These are phyloP conservation scores for Stephanodiscus triporus DNA, from an alignment of 108 stramenopile species.

Conservation along the genomic window DNA sequence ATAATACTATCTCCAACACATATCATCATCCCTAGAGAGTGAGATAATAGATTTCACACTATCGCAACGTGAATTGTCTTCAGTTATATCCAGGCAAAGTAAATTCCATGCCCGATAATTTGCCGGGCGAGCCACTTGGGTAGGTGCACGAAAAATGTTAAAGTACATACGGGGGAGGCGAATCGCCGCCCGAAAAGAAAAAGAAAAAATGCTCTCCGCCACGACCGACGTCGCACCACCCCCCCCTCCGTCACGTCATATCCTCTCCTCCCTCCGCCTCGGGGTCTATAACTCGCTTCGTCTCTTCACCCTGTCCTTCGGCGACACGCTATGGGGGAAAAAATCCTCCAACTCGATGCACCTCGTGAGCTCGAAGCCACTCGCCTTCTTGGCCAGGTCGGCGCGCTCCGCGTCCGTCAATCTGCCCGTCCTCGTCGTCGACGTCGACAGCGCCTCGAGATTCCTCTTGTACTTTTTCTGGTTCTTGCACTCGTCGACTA, in stretches of 20 bases:
- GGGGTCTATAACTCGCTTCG: slow-evolving; percentile 52
- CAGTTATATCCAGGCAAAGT: too few species aligned
- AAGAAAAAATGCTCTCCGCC: too few species aligned
- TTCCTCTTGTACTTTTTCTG: slow-evolving; percentile 72
- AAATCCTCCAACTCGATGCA: slow-evolving; percentile 81
- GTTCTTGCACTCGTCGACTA: slow-evolving; percentile 80
- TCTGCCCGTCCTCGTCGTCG: slow-evolving; percentile 20
- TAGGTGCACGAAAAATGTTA: too few species aligned
- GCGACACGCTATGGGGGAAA: slow-evolving; percentile 55
- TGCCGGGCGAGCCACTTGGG: too few species aligned
- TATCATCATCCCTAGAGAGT: too few species aligned
- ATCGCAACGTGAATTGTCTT: too few species aligned
- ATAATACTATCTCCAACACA: too few species aligned
- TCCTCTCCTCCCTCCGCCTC: slow-evolving; percentile 14
- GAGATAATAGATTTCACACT: too few species aligned
- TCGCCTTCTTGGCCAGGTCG: slow-evolving; percentile 52
- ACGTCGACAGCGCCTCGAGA: slow-evolving; percentile 47
- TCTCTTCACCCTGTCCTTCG: slow-evolving; percentile 38
- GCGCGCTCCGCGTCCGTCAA: slow-evolving; percentile 57
- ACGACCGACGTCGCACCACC: background rate
- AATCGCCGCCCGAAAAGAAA: background rate
- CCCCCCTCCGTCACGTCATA: slow-evolving; percentile 35
- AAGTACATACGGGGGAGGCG: too few species aligned
- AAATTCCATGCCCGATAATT: too few species aligned
- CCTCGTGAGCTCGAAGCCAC: slow-evolving; percentile 64